Evolutionary conservation across 1,139 yeast genomes (phyloP).

Genomic region (Yamadazyma blattariae): DNA sequence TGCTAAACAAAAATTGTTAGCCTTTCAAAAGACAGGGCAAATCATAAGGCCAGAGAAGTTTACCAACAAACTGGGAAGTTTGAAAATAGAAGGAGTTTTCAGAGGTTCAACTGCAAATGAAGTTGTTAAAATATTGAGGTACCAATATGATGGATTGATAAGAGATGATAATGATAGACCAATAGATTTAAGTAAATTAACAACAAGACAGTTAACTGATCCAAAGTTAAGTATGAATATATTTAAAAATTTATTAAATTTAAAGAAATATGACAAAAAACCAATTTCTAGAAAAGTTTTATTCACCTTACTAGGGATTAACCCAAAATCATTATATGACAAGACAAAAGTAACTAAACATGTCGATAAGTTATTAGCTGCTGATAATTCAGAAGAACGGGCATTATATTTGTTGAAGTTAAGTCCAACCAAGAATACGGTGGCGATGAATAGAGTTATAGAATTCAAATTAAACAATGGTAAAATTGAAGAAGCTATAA

Average conservation of each 20-base stretch:
- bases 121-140: slow-evolving; percentile 18
- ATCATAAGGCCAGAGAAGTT: slow-evolving; percentile 3
- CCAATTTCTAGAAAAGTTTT: slow-evolving; percentile 43
- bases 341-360: slow-evolving; percentile 53
- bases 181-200: slow-evolving; percentile 14
- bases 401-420: slow-evolving; percentile 53
- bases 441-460: slow-evolving; percentile 60
- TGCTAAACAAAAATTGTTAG: not conserved
- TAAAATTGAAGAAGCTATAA: slow-evolving; percentile 43
- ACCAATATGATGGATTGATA: slow-evolving; percentile 18
- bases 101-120: slow-evolving; percentile 15
- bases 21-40: slow-evolving; percentile 13
- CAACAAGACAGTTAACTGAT: slow-evolving; percentile 8
- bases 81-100: slow-evolving; percentile 4
- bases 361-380: slow-evolving; percentile 45
- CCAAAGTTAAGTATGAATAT: slow-evolving; percentile 14
- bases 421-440: slow-evolving; percentile 44
- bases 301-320: slow-evolving; percentile 54
- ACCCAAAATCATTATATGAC: slow-evolving; percentile 54
- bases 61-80: not conserved
- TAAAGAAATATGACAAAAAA: slow-evolving; percentile 23
- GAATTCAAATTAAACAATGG: slow-evolving; percentile 40
- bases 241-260: slow-evolving; percentile 28
- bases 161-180: slow-evolving; percentile 12
- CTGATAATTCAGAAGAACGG: slow-evolving; percentile 44